These are phyloP conservation scores for Naganishia vaughanmartiniae DNA, from an alignment of 768 basidiomycete species.

Conservation along the genomic window DNA sequence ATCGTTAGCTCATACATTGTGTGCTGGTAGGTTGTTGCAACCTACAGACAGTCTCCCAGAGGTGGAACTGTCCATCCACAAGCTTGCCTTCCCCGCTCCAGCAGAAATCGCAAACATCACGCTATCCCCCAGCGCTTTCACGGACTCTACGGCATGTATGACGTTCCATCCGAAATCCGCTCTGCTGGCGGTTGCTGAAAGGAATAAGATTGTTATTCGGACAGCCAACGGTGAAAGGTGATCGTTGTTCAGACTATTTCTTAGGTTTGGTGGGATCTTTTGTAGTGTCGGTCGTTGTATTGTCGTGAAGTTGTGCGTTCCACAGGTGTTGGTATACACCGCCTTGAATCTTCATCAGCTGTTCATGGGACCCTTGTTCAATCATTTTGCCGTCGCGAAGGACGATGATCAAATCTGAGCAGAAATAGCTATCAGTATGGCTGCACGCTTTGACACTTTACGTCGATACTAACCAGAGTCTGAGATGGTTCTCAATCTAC, in stretches of 20 bases:
- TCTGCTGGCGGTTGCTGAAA: conserved; percentile 19
- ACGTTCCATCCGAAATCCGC: conserved; percentile 24
- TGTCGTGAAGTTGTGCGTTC: conserved; percentile 47
- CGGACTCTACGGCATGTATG: conserved; percentile 21
- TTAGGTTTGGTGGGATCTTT: background rate
- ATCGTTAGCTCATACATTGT: background rate
- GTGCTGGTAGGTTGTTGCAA: conserved; percentile 1
- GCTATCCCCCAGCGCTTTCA: background rate
- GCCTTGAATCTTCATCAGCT: conserved; percentile 66
- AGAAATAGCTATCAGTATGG: conserved; percentile 27
- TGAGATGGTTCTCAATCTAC: conserved; percentile 72
- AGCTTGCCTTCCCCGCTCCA: conserved; percentile 22
- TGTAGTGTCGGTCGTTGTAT: background rate
- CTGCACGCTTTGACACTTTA: background rate
- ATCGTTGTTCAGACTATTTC: background rate
- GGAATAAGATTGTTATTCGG: conserved; percentile 17
- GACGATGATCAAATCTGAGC: conserved; percentile 83
- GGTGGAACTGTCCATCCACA: conserved; percentile 18
- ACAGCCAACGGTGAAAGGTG: conserved; percentile 4
- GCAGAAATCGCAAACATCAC: conserved; percentile 18
- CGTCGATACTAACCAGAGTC: conserved; percentile 66
- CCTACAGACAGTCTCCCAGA: background rate
- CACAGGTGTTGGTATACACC: conserved; percentile 53
- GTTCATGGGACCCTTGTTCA: conserved; percentile 90
- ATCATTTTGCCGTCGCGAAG: conserved; percentile 84